A percentile compares a stretch with the other conserved stretches of the same genome.
Conservation (phyloP, 306 rosid genomes). For the Malus orientalis region DNA sequence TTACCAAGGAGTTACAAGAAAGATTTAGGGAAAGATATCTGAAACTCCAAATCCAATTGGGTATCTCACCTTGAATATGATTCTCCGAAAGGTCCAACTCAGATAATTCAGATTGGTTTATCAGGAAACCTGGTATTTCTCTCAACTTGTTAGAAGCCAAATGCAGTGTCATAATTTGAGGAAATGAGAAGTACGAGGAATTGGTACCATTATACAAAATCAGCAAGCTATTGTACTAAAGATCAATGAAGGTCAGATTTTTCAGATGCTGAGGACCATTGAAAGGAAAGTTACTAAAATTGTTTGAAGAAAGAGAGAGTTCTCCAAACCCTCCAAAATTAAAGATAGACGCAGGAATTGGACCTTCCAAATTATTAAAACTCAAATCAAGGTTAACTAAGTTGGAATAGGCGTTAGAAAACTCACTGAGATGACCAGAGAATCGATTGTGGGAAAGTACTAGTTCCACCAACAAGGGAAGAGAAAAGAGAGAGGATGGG, state of each 20-base stretch:
- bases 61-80: not conserved
- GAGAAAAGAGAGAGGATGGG: too few relatives aligned
- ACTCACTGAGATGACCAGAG: too few relatives aligned
- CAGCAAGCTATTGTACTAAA: too few relatives aligned
- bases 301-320: conserved; percentile 17
- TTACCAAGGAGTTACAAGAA: not conserved
- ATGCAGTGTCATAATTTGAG: too few relatives aligned
- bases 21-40: not conserved
- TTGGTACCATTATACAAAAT: too few relatives aligned
- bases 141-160: too few relatives aligned
- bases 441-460: conserved; percentile 7
- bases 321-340: not conserved
- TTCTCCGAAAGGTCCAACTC: not conserved
- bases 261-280: not conserved
- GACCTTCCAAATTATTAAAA: conserved; percentile 37
- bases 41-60: too few relatives aligned
- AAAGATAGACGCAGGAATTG: conserved; percentile 13
- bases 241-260: too few relatives aligned
- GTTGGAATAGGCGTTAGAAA: not conserved
- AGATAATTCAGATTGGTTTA: accelerated
- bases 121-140: too few relatives aligned
- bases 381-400: conserved; percentile 24
- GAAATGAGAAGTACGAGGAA: too few relatives aligned
- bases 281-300: not conserved
- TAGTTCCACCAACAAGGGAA: too few relatives aligned